Conservation (phyloP, 2,329 filamentous ascomycete genomes). For the Ascochyta clinopodiicola region DNA sequence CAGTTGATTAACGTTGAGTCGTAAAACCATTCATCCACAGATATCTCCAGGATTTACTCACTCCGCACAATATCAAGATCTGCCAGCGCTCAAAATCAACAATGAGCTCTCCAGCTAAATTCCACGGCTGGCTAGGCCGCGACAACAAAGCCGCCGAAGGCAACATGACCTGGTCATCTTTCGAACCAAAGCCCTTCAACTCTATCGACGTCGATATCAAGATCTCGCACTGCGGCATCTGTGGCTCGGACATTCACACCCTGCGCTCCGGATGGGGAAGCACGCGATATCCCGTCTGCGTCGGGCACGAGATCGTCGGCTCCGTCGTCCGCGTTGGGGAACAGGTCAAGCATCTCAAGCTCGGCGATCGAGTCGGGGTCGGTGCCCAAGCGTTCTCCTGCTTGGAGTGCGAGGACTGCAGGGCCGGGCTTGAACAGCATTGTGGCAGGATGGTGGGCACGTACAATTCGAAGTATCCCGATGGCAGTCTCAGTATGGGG, state of each 20-base stretch:
- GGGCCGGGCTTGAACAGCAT: slow-evolving; percentile 52
- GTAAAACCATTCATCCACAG: not conserved
- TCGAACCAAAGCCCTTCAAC: slow-evolving; percentile 52
- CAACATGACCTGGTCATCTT: slow-evolving; percentile 62
- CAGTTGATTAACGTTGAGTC: not conserved
- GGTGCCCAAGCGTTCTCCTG: slow-evolving; percentile 59
- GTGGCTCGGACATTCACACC: slow-evolving; percentile 48
- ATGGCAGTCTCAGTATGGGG: slow-evolving; percentile 69
- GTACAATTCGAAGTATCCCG: slow-evolving; percentile 63
- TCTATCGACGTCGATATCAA: slow-evolving; percentile 46
- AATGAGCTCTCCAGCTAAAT: slow-evolving; percentile 52
- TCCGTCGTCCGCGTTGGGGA: slow-evolving; percentile 46
- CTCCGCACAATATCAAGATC: not conserved
- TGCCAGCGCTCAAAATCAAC: not conserved
- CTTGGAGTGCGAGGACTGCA: slow-evolving; percentile 63
- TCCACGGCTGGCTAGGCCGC: slow-evolving; percentile 65
- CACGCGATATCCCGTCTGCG: slow-evolving; percentile 53
- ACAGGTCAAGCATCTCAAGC: slow-evolving; percentile 55
- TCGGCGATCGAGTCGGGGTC: slow-evolving; percentile 67
- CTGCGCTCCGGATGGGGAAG: slow-evolving; percentile 53
- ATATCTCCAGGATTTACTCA: not conserved
- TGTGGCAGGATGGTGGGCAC: slow-evolving; percentile 61
- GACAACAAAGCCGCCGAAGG: slow-evolving; percentile 58
- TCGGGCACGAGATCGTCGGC: slow-evolving; percentile 54
- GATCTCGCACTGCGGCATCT: slow-evolving; percentile 44